Evolutionary conservation across 768 basidiomycete genomes (phyloP).

Genomic region (Boletellus emodensis): DNA sequence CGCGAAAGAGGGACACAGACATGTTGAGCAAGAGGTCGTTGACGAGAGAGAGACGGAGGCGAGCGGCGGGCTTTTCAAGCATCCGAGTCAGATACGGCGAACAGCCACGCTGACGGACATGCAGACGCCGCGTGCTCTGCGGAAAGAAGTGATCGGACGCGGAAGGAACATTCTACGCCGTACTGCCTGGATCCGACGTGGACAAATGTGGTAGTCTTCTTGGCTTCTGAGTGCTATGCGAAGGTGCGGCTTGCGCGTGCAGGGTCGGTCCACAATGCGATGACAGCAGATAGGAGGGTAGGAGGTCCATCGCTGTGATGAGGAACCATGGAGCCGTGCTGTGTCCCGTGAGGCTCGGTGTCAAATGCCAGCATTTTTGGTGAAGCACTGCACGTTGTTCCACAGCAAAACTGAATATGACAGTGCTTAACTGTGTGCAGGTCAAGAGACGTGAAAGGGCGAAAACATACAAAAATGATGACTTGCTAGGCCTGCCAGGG

Average conservation of each 20-base stretch:
- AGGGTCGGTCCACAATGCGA: background rate
- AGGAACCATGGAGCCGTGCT: background rate
- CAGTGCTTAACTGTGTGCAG: no score
- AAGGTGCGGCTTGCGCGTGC: background rate
- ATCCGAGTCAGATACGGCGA: constrained; percentile 1
- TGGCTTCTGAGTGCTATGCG: constrained; percentile 16
- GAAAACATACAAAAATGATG: no score
- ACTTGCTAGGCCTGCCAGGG: no score
- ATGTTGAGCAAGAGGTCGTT: constrained; percentile 12
- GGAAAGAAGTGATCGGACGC: constrained; percentile 1
- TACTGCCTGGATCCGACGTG: constrained; percentile 6
- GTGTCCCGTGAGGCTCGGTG: background rate
- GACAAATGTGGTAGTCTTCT: constrained; percentile 11
- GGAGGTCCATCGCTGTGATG: background rate
- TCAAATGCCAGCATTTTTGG: background rate
- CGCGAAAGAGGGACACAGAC: constrained; percentile 21
- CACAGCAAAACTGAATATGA: background rate
- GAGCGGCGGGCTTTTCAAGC: constrained; percentile 12
- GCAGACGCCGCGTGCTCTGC: constrained; percentile 17
- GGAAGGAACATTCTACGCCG: constrained; percentile 13
- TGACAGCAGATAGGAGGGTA: background rate
- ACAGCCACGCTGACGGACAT: constrained; percentile 15
- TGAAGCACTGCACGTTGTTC: background rate
- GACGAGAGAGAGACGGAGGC: background rate
- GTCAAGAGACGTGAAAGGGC: no score